These are phyloP conservation scores for Suillus variegatus DNA, from an alignment of 768 basidiomycete species.

Conservation along the genomic window DNA sequence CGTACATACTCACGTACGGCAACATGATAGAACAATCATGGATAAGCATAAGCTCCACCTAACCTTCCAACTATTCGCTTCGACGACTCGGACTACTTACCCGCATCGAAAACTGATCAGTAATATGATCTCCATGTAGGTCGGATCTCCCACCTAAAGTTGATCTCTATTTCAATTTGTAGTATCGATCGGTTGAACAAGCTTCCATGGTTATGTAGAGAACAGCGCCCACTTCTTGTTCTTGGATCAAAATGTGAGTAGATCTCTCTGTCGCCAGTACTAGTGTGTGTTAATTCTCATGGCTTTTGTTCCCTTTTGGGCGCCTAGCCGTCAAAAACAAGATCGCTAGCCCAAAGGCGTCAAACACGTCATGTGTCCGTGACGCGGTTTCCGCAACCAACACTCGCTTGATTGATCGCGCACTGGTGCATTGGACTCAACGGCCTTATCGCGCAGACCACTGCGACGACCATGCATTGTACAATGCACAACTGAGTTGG, in stretches of 20 bases:
- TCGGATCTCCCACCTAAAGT: neutral
- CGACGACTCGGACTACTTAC: too few species aligned
- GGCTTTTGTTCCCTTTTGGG: neutral
- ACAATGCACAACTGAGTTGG: neutral
- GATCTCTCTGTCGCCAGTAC: neutral
- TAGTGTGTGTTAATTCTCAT: neutral
- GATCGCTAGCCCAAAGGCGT: neutral
- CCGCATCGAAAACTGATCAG: neutral
- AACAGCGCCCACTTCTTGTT: neutral
- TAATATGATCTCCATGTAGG: neutral
- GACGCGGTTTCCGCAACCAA: neutral
- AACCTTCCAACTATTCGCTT: neutral
- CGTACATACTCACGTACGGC: too few species aligned
- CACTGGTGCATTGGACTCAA: neutral
- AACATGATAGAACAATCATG: neutral
- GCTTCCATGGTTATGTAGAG: neutral
- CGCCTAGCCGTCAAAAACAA: neutral
- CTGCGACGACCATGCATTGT: neutral
- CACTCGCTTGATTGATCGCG: neutral
- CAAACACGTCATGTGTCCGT: too few species aligned
- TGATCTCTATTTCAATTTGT: neutral
- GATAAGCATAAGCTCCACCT: neutral
- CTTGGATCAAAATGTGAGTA: neutral
- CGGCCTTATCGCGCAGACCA: neutral
- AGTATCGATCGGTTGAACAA: neutral